Evolutionary conservation across 2,329 filamentous ascomycete species (phyloP).

Genomic region (Cladobotryum mycophilum): DNA sequence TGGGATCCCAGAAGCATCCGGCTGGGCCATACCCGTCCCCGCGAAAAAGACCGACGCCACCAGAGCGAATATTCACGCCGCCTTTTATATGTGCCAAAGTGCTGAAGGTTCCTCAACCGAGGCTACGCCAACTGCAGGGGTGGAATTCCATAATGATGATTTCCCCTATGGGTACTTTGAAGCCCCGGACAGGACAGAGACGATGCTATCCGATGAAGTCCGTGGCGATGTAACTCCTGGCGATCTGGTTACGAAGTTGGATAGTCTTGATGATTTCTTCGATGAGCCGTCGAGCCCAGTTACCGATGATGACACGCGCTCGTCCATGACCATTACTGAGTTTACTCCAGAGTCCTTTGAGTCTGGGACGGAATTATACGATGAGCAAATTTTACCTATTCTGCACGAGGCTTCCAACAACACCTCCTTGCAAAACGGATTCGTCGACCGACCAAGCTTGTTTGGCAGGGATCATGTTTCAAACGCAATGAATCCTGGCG

Average conservation of each 20-base stretch:
- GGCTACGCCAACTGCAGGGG: constrained; percentile 68
- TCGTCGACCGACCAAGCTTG: constrained; percentile 64
- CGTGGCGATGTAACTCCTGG: constrained; percentile 62
- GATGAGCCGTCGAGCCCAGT: constrained; percentile 61
- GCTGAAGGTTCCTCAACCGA: constrained; percentile 53
- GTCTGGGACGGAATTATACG: constrained; percentile 76
- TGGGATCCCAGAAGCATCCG: constrained; percentile 90
- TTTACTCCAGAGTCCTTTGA: constrained; percentile 62
- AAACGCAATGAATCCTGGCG: constrained; percentile 58
- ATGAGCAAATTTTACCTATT: constrained; percentile 87
- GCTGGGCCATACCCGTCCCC: constrained; percentile 92
- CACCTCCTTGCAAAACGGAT: constrained; percentile 80
- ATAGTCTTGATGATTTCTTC: constrained; percentile 77
- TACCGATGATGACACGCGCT: constrained; percentile 50
- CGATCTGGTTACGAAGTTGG: constrained; percentile 74
- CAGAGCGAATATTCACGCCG: constrained; percentile 86
- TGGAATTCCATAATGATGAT: constrained; percentile 90
- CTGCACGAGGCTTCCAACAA: constrained; percentile 78
- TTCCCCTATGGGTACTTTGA: constrained; percentile 77
- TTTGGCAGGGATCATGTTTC: constrained; percentile 53
- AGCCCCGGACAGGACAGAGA: constrained; percentile 67
- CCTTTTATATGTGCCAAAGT: constrained; percentile 87
- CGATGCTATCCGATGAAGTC: constrained; percentile 84
- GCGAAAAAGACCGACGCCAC: constrained; percentile 84
- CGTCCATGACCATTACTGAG: constrained; percentile 57